Percentiles rank a stretch among this genome's conserved stretches.
phyloP scores from a whole-genome alignment of 495 filamentous ascomycete genomes.

The Choiromyces venosus region DNA sequence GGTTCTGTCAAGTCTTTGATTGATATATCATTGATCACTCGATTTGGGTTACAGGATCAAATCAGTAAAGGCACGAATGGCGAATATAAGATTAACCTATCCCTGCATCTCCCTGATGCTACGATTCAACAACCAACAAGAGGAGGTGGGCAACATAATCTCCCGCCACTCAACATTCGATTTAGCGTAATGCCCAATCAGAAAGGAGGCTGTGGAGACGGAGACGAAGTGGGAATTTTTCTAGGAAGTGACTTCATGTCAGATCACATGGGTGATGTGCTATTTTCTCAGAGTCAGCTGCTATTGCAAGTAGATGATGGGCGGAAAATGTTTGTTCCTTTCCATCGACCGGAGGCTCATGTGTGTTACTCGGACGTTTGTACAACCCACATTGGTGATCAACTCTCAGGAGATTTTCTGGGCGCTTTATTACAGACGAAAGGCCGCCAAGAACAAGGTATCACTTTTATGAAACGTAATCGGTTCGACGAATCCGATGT shows the following conservation, averaged over 20 bases:
- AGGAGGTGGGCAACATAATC: constrained; percentile 61
- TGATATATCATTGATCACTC: constrained; percentile 64
- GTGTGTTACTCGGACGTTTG: constrained; percentile 67
- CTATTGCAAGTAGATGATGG: constrained; percentile 79
- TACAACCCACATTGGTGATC: constrained; percentile 43
- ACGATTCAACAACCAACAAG: constrained; percentile 68
- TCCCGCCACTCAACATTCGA: constrained; percentile 69
- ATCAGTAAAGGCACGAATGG: constrained; percentile 60
- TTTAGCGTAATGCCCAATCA: constrained; percentile 59
- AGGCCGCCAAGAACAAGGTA: constrained; percentile 6
- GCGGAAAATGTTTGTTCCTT: constrained; percentile 83
- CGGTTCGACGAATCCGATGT: constrained; percentile 12
- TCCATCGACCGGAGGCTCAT: constrained; percentile 90
- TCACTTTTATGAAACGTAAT: neutral
- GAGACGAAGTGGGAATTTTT: constrained; percentile 59
- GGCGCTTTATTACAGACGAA: constrained; percentile 10
- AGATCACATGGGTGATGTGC: constrained; percentile 78
- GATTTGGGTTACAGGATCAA: constrained; percentile 62
- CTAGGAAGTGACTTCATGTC: constrained; percentile 83
- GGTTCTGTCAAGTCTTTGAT: constrained; percentile 81
- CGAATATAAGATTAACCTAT: constrained; percentile 62
- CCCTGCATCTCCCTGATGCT: constrained; percentile 86
- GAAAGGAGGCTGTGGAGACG: constrained; percentile 49
- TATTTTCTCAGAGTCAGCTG: constrained; percentile 86
- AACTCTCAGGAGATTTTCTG: constrained; percentile 18